These are phyloP conservation scores for Gaertneriomyces semiglobifer DNA, from an alignment of 192 early-diverging fungal species.

Conservation along the genomic window DNA sequence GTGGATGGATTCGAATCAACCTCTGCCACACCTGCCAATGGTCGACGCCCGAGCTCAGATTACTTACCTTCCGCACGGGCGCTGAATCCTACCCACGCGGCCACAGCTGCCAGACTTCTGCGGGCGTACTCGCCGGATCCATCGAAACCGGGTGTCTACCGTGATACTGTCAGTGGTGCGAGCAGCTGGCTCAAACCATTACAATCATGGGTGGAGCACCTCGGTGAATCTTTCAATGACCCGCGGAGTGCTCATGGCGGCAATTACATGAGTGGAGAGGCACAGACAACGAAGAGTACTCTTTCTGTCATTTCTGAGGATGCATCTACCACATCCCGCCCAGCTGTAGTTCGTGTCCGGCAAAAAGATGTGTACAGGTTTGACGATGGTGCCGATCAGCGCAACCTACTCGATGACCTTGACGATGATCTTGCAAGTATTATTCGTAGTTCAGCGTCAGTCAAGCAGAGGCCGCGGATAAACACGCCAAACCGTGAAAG, in stretches of 20 bases:
- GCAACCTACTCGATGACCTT: too few species aligned
- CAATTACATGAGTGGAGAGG: too few species aligned
- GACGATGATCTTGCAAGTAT: too few species aligned
- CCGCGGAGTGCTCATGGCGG: too few species aligned
- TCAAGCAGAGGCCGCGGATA: too few species aligned
- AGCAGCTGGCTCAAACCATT: conserved; percentile 25
- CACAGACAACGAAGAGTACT: neutral
- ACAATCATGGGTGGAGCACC: conserved; percentile 17
- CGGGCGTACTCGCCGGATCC: neutral
- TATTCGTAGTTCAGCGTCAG: too few species aligned
- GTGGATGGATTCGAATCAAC: too few species aligned
- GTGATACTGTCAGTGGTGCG: neutral
- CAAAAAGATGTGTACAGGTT: conserved; percentile 18
- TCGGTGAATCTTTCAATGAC: conserved; percentile 7
- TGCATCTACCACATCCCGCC: neutral
- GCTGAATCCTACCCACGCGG: too few species aligned
- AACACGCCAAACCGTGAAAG: too few species aligned
- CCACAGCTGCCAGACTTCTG: neutral
- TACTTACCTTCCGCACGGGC: too few species aligned
- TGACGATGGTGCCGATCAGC: conserved; percentile 8
- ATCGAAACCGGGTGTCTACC: neutral
- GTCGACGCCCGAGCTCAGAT: too few species aligned
- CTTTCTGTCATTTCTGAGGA: neutral
- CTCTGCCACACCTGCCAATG: too few species aligned
- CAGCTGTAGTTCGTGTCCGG: conserved; percentile 18